phyloP scores from a whole-genome alignment of 2,329 filamentous ascomycete genomes.

The Fusarium sp. region DNA sequence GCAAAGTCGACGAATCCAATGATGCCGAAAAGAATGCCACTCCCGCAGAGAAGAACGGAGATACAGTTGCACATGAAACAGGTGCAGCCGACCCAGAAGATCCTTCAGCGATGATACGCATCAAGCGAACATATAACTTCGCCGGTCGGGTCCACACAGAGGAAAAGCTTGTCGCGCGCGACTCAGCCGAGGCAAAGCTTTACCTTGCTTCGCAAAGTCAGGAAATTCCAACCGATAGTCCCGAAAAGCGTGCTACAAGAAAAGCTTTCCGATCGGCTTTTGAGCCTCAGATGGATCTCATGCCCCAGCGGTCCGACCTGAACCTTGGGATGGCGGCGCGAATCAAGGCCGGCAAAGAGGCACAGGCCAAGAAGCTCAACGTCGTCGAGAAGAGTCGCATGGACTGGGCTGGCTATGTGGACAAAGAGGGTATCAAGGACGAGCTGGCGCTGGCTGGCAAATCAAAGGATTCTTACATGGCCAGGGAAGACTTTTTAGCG shows the following conservation, averaged over 20 bases:
- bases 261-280: constrained; percentile 72
- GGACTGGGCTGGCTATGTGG: constrained; percentile 79
- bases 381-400: constrained; percentile 79
- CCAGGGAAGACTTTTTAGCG: constrained; percentile 73
- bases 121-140: constrained; percentile 80
- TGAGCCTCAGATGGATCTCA: constrained; percentile 64
- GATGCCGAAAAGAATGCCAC: constrained; percentile 5
- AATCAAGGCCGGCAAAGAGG: constrained; percentile 61
- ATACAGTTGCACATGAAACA: constrained; percentile 18
- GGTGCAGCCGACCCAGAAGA: constrained; percentile 32
- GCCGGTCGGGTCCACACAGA: constrained; percentile 79
- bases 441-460: constrained; percentile 74
- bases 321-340: constrained; percentile 66
- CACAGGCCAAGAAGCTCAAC: constrained; percentile 73
- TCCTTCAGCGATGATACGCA: constrained; percentile 64
- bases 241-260: constrained; percentile 60
- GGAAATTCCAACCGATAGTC: constrained; percentile 44
- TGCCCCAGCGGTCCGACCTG: constrained; percentile 64
- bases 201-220: constrained; percentile 66
- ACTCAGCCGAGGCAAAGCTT: constrained; percentile 74
- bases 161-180: constrained; percentile 74
- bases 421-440: constrained; percentile 77
- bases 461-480: constrained; percentile 72
- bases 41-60: constrained; percentile 6
- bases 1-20: constrained; percentile 17